Evolutionary conservation across 108 stramenopile species (phyloP), one percentile per base, ranked within the genome.

Genomic region (Stephanodiscus minutulus): DNA sequence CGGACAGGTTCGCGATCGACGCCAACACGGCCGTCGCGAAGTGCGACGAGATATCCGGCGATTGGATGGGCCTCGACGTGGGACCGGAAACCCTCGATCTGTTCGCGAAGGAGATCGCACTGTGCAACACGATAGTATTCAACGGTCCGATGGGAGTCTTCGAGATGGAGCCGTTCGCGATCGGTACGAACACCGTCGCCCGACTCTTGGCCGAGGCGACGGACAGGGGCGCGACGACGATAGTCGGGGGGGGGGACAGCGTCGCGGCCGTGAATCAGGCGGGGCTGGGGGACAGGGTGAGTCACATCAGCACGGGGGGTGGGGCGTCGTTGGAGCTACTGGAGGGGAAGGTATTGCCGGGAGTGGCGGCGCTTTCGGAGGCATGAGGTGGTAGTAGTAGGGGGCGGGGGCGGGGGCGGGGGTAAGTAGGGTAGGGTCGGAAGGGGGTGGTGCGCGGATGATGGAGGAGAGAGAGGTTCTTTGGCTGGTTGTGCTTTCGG

Each of bases 111-210:
- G 96, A 94, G 68, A 87, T 98, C 65, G 79, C 65, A 33, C 37
- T 81, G 15, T 87, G 86, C 74, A 92, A 96, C 48, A 98, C 97
- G 11, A 88, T 99, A 73, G 87, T 99, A 10, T 99, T 92, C 88
- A 99, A 99, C 72, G 98, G 98, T 28, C 82, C 82, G 9, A 91
- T 90, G 90, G 99, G 99, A 29, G 98, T 98, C 1, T 99, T 99
- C 64, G 99, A 99, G 73, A 91, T 97, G 84, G 74, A 89, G 58
- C 86, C 88, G 39, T 98, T 98, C 79, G 94, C 96, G 37, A 84
- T 68, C 31, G 97, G 97, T 46, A 97, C 97, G 11, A 88, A 86
- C 46, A 74, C 87, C 9, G 83, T 99, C 25, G 97, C 96, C 17
- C 74, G 96, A 50, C 82, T 96, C 43, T 64, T 98, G 84, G 97